Evolutionary conservation across 768 basidiomycete species (phyloP), one percentile per base, ranked within the genome.

Genomic region (Rhizopogon salebrosus): DNA sequence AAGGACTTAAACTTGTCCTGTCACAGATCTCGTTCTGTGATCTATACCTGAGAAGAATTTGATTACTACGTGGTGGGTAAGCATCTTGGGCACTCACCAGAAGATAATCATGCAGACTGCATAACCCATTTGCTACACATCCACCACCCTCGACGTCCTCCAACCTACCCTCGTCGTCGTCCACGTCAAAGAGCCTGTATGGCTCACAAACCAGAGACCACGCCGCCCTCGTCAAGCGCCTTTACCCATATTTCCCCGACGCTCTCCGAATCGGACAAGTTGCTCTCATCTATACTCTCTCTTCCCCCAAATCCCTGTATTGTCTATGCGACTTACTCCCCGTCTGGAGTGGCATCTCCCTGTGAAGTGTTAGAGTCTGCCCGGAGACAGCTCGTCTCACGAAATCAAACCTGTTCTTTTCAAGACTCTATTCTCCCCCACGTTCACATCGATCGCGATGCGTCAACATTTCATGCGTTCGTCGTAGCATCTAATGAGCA

Each of bases 401-500:
- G 68, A 42, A 74, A 77, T 54, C 52, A 60, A 9, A 61, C 70
- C 11, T 59, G 67, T 20, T 26, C 73, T 3, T 65, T 87, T 46
- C 57, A 76, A 6, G 74, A 79, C 6, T 79, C 81, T 9, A 62
- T 84, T 24, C 64, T 88, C 22, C 70, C 80, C 39, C 74, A 75
- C 54, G 76, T 80, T 24, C 72, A 79, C 56, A 66, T 81, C 42
- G 71, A 71, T 31, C 66, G 73, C 48, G 67, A 70, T 23, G 63
- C 72, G 8, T 74, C 71, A n/a, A 60, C 67, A 23, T 72, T 89
- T 50, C 80, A 85, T 67, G 75, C 81, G n/a, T 89, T 87, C 63
- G 66, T 69, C 14, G 65, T 87, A 26, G 70, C 73, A 16, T 68
- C 76, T 24, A 53, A 60, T 3, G 69, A 72, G 42, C 52, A 56